Evolutionary conservation across 73 alveolate genomes (phyloP).

Genomic region (Paramecium tetraurelia): DNA sequence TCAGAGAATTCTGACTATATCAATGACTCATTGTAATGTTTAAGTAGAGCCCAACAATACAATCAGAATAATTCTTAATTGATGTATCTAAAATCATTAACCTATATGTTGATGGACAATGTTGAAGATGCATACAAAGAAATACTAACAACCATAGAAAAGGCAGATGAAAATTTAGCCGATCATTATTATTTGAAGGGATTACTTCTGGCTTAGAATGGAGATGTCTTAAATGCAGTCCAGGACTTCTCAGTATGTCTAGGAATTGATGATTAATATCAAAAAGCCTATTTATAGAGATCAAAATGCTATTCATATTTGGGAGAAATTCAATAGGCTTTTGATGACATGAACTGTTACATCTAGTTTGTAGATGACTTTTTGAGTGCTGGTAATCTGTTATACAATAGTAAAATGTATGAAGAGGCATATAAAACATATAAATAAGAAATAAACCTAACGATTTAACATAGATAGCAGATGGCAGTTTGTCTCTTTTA

Average conservation of each 20-base stretch:
- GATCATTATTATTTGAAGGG: conserved; percentile 58
- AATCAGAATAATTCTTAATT: not conserved
- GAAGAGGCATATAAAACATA: conserved; percentile 56
- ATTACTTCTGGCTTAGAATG: not conserved
- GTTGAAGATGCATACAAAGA: conserved; percentile 44
- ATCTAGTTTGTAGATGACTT: not conserved
- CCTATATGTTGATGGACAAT: not conserved
- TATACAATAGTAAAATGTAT: conserved; percentile 30
- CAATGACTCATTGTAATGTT: not conserved
- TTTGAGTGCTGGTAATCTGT: conserved; percentile 50
- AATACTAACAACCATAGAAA: conserved; percentile 42
- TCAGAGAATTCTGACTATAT: not conserved
- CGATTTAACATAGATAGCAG: not conserved
- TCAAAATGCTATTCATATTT: conserved; percentile 40
- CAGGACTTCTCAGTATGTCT: conserved; percentile 41
- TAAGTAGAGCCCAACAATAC: not conserved
- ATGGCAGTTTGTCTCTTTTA: not conserved
- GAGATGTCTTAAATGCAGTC: conserved; percentile 35
- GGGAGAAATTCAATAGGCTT: conserved; percentile 46
- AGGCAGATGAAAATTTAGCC: conserved; percentile 63
- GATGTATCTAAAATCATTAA: conserved; percentile 27
- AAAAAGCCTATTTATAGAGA: conserved; percentile 24
- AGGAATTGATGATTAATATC: conserved; percentile 1
- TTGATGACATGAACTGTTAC: conserved; percentile 35
- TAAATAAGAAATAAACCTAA: not conserved